Evolutionary conservation across 768 basidiomycete genomes (phyloP).

Genomic region (Leccinum arenicola): DNA sequence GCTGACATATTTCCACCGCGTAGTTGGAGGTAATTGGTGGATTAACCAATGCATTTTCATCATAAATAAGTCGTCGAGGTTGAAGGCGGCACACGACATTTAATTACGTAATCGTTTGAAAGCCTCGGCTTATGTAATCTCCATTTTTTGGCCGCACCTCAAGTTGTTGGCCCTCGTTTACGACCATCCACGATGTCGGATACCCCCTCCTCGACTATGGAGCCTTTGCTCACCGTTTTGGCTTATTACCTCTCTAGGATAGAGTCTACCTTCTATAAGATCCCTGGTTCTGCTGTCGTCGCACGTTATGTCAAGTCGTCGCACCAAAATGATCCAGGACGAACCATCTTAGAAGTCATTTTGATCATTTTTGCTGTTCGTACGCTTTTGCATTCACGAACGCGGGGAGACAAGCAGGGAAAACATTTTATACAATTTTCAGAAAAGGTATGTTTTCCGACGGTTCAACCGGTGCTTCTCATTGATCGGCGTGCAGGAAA

Average conservation of each 20-base stretch:
- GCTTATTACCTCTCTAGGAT: slow-evolving; percentile 56
- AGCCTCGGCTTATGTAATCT: slow-evolving; percentile 11
- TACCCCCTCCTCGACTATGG: slow-evolving; percentile 34
- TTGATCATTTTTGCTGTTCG: slow-evolving; percentile 85
- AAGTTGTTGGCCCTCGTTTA: slow-evolving; percentile 1
- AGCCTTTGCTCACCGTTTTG: slow-evolving; percentile 63
- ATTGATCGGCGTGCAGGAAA: slow-evolving; percentile 58
- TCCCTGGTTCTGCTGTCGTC: slow-evolving; percentile 81
- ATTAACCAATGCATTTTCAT: too few relatives aligned
- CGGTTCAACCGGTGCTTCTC: not conserved
- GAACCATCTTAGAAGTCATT: slow-evolving; percentile 86
- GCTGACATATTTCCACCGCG: too few relatives aligned
- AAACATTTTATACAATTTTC: slow-evolving; percentile 90
- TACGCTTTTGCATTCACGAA: slow-evolving; percentile 87
- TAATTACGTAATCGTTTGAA: not conserved
- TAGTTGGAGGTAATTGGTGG: too few relatives aligned
- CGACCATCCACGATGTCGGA: slow-evolving; percentile 34
- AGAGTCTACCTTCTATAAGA: slow-evolving; percentile 65
- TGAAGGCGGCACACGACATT: too few relatives aligned
- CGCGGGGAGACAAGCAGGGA: slow-evolving; percentile 77
- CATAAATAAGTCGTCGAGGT: too few relatives aligned
- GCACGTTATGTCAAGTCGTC: slow-evolving; percentile 92
- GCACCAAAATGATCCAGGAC: slow-evolving; percentile 93
- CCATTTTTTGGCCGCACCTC: not conserved
- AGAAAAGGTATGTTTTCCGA: slow-evolving; percentile 66